These are phyloP conservation scores for Blumeria hordei DNA, from an alignment of 2,329 filamentous ascomycete species.

Conservation along the genomic window DNA sequence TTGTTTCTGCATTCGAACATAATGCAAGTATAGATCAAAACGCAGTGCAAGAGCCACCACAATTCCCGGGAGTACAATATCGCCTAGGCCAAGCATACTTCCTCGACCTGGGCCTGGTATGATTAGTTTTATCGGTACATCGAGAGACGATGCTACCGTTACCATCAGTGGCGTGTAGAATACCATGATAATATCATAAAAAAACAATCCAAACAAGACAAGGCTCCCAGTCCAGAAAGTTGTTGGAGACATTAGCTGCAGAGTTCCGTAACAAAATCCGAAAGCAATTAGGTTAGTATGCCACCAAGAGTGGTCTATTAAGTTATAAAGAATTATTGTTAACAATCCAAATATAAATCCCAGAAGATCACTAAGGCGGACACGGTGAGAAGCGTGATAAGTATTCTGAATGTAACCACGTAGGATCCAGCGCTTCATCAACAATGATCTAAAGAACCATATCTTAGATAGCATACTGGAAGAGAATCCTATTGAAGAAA, in stretches of 20 bases:
- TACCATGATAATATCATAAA: constrained; percentile 88
- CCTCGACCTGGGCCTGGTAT: constrained; percentile 42
- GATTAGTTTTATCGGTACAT: constrained; percentile 79
- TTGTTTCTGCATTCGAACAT: constrained; percentile 35
- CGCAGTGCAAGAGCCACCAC: constrained; percentile 69
- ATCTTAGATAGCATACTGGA: constrained; percentile 12
- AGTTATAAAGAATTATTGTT: constrained; percentile 12
- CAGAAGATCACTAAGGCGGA: constrained; percentile 10
- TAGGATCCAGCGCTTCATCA: constrained; percentile 26
- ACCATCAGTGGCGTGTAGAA: constrained; percentile 76
- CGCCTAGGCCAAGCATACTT: constrained; percentile 74
- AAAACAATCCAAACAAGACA: constrained; percentile 58
- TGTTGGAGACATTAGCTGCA: constrained; percentile 70
- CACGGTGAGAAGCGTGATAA: constrained; percentile 6
- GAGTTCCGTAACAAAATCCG: constrained; percentile 60
- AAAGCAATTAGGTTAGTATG: constrained; percentile 74
- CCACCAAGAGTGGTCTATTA: constrained; percentile 12
- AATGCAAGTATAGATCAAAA: constrained; percentile 77
- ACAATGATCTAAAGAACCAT: constrained; percentile 27
- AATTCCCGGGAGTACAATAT: constrained; percentile 80
- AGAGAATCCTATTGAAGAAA: constrained; percentile 16
- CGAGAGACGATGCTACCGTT: constrained; percentile 66
- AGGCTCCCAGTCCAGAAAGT: constrained; percentile 63
- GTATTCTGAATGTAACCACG: constrained; percentile 11
- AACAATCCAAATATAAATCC: constrained; percentile 11